Percentiles rank a stretch among this genome's conserved stretches.
phyloP scores from a whole-genome alignment of 2,329 filamentous ascomycete genomes.

The Fusarium sp. region DNA sequence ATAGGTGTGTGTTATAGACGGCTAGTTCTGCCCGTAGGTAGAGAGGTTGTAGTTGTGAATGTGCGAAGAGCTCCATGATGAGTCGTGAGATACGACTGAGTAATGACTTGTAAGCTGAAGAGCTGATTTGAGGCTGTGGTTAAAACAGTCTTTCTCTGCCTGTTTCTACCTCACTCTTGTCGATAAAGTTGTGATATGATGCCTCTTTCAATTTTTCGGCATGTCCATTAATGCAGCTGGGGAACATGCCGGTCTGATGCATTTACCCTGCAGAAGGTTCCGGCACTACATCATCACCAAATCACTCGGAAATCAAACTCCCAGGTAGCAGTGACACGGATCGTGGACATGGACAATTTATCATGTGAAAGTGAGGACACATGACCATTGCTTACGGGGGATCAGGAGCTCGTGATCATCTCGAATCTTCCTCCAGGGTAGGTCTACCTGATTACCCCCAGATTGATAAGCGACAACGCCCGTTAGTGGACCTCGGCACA shows the following conservation, averaged over 20 bases:
- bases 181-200: too few relatives aligned
- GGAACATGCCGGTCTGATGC: background rate
- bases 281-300: background rate
- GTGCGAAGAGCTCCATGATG: background rate
- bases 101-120: background rate
- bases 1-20: background rate
- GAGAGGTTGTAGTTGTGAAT: background rate
- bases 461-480: constrained; percentile 20
- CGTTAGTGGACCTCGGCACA: constrained; percentile 34
- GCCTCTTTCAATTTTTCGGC: background rate
- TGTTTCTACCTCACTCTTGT: background rate
- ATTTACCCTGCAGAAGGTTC: background rate
- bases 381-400: background rate
- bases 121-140: background rate
- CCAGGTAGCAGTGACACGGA: background rate
- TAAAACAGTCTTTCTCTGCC: background rate
- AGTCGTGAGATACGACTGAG: background rate
- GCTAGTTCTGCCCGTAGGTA: background rate
- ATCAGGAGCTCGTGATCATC: background rate
- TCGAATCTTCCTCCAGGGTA: constrained; percentile 36
- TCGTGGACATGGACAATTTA: background rate
- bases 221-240: background rate
- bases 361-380: constrained; percentile 3
- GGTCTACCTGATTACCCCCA: background rate
- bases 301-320: background rate